These are phyloP conservation scores for Fragaria iinumae DNA, from an alignment of 306 rosid species.

Conservation along the genomic window DNA sequence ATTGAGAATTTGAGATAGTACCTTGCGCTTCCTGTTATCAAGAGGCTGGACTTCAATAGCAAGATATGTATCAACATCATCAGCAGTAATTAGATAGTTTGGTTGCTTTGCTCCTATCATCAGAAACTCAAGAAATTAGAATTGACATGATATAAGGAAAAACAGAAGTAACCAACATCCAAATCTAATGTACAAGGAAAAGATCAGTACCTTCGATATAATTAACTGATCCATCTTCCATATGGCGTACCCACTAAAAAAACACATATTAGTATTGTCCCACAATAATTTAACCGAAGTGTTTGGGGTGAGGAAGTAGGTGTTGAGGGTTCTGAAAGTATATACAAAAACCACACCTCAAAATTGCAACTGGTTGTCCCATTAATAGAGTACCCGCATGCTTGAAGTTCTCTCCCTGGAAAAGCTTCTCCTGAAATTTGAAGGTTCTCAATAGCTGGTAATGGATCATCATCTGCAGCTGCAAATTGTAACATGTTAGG, in stretches of 20 bases:
- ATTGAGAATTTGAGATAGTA: constrained; percentile 23
- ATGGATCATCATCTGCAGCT: constrained; percentile 95
- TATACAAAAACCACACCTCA: constrained; percentile 60
- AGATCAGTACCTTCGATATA: constrained; percentile 72
- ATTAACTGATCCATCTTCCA: constrained; percentile 89
- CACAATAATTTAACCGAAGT: neutral
- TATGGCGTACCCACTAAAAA: constrained; percentile 82
- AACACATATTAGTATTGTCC: constrained; percentile 21
- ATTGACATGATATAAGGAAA: neutral
- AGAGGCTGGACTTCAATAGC: constrained; percentile 96
- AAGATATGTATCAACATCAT: constrained; percentile 81
- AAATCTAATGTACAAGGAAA: constrained; percentile 15
- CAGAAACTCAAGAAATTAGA: constrained; percentile 27
- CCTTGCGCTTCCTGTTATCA: constrained; percentile 96
- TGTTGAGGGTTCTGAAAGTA: constrained; percentile 17
- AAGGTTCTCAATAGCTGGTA: constrained; percentile 83
- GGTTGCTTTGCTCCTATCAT: constrained; percentile 91
- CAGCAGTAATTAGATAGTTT: constrained; percentile 80
- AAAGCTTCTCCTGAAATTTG: constrained; percentile 88
- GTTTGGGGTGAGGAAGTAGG: neutral
- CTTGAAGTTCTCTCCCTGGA: constrained; percentile 94
- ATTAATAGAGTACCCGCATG: constrained; percentile 73
- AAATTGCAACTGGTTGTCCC: constrained; percentile 95
- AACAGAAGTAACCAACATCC: constrained; percentile 1
- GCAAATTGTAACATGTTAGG: constrained; percentile 18